These are phyloP conservation scores for Colletotrichum sp. DNA, from an alignment of 2,329 filamentous ascomycete species.

Conservation along the genomic window DNA sequence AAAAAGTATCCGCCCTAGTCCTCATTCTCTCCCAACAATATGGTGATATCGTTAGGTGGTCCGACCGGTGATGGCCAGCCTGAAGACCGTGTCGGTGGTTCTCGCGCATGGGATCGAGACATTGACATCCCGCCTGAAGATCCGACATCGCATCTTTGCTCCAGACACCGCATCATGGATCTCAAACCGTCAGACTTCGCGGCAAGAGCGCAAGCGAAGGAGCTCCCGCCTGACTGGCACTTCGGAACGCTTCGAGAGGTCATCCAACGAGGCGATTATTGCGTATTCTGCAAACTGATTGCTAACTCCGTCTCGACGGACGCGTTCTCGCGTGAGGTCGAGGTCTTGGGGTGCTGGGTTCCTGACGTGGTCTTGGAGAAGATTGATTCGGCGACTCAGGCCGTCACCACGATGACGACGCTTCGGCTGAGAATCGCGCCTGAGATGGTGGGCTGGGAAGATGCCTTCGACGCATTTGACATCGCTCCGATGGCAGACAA, in stretches of 20 bases:
- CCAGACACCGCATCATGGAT: neutral
- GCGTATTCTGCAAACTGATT: neutral
- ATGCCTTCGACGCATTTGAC: neutral
- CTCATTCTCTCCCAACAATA: neutral
- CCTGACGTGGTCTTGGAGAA: neutral
- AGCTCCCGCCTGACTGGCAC: neutral
- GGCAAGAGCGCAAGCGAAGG: too few species aligned
- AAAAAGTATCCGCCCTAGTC: neutral
- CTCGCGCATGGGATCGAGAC: neutral
- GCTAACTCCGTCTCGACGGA: neutral
- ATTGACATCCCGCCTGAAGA: neutral
- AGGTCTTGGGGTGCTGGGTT: neutral
- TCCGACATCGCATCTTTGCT: neutral
- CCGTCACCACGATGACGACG: neutral
- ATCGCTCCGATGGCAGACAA: neutral
- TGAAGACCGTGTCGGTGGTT: rapidly evolving
- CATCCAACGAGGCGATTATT: neutral
- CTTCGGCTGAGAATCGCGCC: neutral
- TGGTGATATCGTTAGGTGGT: neutral
- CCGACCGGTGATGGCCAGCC: rapidly evolving
- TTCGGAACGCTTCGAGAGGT: neutral
- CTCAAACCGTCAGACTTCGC: neutral
- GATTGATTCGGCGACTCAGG: neutral
- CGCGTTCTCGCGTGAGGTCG: neutral
- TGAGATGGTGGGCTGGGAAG: neutral